Percentiles rank a stretch among this genome's conserved stretches.
phyloP scores from a whole-genome alignment of 2,329 filamentous ascomycete species.

The Epichloe hybrida region DNA sequence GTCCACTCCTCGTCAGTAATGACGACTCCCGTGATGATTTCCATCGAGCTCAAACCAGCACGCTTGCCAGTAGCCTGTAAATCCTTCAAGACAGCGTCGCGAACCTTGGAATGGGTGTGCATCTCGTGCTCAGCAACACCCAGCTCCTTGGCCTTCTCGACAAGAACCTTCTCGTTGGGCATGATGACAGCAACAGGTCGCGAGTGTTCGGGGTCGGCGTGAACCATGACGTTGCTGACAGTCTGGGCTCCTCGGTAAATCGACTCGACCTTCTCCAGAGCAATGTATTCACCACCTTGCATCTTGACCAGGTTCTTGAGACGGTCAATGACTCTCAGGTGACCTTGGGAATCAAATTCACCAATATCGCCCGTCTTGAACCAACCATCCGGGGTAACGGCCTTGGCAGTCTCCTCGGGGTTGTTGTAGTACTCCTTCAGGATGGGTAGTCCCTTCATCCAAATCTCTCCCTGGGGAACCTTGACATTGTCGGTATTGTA shows the following conservation, averaged over 20 bases:
- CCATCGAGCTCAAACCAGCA: conserved; percentile 54
- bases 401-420: conserved; percentile 67
- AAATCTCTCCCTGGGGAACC: conserved; percentile 84
- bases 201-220: conserved; percentile 60
- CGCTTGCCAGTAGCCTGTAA: conserved; percentile 50
- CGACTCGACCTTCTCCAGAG: conserved; percentile 88
- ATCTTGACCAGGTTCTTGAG: conserved; percentile 99
- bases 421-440: conserved; percentile 72
- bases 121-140: conserved; percentile 57
- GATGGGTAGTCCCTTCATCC: conserved; percentile 67
- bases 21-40: conserved; percentile 64
- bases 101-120: conserved; percentile 53
- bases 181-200: conserved; percentile 74
- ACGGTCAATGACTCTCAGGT: conserved; percentile 80
- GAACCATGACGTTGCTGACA: conserved; percentile 77
- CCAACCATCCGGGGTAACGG: conserved; percentile 77
- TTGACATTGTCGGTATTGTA: conserved; percentile 57
- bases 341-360: conserved; percentile 68
- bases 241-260: conserved; percentile 71
- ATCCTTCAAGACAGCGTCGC: conserved; percentile 49
- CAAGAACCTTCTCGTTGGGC: conserved; percentile 50
- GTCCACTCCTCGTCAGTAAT: conserved; percentile 78
- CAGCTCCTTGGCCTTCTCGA: conserved; percentile 42
- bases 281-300: conserved; percentile 89
- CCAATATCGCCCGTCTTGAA: conserved; percentile 96